Evolutionary conservation across 805 yeast species (phyloP).

Genomic region (Candida andamanensis): DNA sequence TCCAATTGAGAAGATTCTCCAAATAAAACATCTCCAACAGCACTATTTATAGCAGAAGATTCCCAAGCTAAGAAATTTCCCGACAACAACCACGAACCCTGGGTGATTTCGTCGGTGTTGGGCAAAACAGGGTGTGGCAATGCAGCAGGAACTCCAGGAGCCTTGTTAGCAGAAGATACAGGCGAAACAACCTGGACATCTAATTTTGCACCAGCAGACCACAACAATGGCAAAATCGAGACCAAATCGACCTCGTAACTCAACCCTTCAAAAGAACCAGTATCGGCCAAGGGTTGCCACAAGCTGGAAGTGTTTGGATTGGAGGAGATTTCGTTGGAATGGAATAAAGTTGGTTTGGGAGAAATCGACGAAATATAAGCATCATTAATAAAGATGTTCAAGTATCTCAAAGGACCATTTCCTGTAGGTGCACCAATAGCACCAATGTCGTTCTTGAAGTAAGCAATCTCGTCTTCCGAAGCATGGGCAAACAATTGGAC

Average conservation of each 20-base stretch:
- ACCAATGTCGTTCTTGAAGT: constrained; percentile 14
- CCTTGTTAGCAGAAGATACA: constrained; percentile 11
- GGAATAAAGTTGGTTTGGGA: constrained; percentile 26
- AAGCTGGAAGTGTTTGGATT: constrained; percentile 11
- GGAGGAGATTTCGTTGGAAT: constrained; percentile 15
- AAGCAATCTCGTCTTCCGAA: constrained; percentile 19
- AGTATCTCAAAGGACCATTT: constrained; percentile 20
- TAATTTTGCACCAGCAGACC: constrained; percentile 18
- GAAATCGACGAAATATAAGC: constrained; percentile 17
- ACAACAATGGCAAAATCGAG: constrained; percentile 22
- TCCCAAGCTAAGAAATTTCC: constrained; percentile 26
- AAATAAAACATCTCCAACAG: constrained; percentile 14
- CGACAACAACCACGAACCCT: constrained; percentile 19
- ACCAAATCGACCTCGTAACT: constrained; percentile 23
- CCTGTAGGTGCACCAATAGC: constrained; percentile 8
- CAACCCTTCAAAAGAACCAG: constrained; percentile 22
- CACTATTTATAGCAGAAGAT: constrained; percentile 10
- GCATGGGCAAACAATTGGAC: constrained; percentile 22
- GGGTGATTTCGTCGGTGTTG: constrained; percentile 11
- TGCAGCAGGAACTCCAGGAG: constrained; percentile 12
- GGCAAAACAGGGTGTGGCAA: constrained; percentile 16
- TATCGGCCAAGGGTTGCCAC: constrained; percentile 23
- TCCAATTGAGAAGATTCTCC: constrained; percentile 14
- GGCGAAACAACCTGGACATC: constrained; percentile 23
- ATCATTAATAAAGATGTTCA: constrained; percentile 19